Evolutionary conservation across 78 protist species (phyloP).

Genomic region (Polysphondylium violaceum): DNA sequence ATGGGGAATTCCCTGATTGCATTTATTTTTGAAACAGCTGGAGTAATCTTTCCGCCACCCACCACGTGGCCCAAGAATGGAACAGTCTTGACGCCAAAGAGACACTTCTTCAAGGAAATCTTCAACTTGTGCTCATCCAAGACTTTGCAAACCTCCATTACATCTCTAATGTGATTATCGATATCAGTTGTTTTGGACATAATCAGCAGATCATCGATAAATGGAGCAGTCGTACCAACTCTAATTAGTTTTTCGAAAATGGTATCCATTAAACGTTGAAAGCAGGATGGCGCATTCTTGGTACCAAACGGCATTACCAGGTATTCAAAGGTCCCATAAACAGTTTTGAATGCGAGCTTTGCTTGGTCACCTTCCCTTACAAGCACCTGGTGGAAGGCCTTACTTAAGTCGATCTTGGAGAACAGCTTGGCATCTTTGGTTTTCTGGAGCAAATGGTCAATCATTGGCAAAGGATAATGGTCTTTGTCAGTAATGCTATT

Average conservation of each 20-base stretch:
- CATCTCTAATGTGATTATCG: neutral
- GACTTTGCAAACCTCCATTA: too few relatives aligned
- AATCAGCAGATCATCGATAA: slow-evolving; percentile 69
- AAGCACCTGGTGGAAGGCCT: slow-evolving; percentile 34
- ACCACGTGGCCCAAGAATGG: too few relatives aligned
- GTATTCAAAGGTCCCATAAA: slow-evolving; percentile 28
- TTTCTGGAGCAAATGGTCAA: neutral
- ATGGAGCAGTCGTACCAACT: neutral
- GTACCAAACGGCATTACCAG: slow-evolving; percentile 52
- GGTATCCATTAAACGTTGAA: neutral
- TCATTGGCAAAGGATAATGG: slow-evolving; percentile 36
- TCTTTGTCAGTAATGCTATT: slow-evolving; percentile 10
- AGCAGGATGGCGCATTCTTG: slow-evolving; percentile 26
- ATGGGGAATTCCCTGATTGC: too few relatives aligned
- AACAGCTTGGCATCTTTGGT: neutral
- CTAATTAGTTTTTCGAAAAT: neutral
- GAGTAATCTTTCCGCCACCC: too few relatives aligned
- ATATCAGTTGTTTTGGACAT: neutral
- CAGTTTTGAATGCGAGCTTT: slow-evolving; percentile 54
- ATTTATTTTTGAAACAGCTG: too few relatives aligned
- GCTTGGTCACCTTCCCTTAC: neutral
- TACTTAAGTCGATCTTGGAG: slow-evolving; percentile 23
- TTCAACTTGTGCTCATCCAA: too few relatives aligned
- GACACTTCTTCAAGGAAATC: too few relatives aligned
- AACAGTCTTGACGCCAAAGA: too few relatives aligned